A percentile compares a stretch with the other conserved stretches of the same genome.
These are phyloP conservation scores for Rhizopogon rudus DNA, from an alignment of 768 basidiomycete genomes.

Conservation along the genomic window DNA sequence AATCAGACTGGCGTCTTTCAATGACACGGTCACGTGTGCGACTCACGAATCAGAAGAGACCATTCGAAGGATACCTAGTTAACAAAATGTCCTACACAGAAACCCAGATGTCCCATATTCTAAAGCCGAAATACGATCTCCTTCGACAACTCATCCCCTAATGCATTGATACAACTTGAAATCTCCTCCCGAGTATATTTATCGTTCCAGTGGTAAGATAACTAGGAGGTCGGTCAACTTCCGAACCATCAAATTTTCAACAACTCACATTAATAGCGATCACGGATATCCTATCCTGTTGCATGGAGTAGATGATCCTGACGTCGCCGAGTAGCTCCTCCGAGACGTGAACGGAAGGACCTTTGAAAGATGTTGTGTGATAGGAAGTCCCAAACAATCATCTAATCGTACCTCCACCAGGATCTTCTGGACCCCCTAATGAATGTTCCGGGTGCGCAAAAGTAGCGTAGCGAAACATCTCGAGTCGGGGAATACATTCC, in stretches of 20 bases:
- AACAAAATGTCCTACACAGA: background rate
- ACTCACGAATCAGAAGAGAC: background rate
- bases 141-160: slow-evolving; percentile 39
- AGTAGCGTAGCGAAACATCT: slow-evolving; percentile 61
- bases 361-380: background rate
- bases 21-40: background rate
- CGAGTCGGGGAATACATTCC: slow-evolving; percentile 54
- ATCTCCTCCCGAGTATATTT: slow-evolving; percentile 29
- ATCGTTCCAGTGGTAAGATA: slow-evolving; percentile 24
- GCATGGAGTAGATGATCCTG: slow-evolving; percentile 21
- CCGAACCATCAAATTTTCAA: background rate
- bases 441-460: slow-evolving; percentile 66
- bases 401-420: slow-evolving; percentile 19
- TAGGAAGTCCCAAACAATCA: background rate
- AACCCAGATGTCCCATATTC: background rate
- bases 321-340: slow-evolving; percentile 16
- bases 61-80: background rate
- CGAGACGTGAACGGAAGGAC: slow-evolving; percentile 4
- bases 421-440: slow-evolving; percentile 26
- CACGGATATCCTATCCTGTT: slow-evolving; percentile 13
- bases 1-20: no score
- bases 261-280: slow-evolving; percentile 22
- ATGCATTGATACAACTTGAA: slow-evolving; percentile 36
- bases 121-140: slow-evolving; percentile 34
- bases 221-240: slow-evolving; percentile 12